Evolutionary conservation across 768 basidiomycete genomes (phyloP).

Genomic region (Austroboletus festivus): DNA sequence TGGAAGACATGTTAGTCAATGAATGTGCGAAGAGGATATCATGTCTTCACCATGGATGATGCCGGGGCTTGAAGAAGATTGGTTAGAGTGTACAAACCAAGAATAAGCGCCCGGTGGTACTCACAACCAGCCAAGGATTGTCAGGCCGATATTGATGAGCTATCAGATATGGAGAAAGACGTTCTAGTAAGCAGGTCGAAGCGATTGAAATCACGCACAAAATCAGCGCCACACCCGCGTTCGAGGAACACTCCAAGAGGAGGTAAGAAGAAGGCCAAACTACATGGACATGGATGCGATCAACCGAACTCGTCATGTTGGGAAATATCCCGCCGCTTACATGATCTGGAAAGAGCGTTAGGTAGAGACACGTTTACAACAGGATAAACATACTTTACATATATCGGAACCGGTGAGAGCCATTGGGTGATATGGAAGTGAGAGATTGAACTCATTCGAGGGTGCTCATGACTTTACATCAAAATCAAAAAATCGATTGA

Average conservation of each 20-base stretch:
- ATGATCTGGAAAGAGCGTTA: conserved; percentile 39
- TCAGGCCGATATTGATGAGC: conserved; percentile 75
- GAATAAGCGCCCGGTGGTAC: conserved; percentile 29
- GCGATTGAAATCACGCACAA: conserved; percentile 52
- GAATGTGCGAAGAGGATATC: background rate
- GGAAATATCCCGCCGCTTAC: conserved; percentile 22
- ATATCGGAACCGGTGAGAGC: conserved; percentile 72
- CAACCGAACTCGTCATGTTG: conserved; percentile 4
- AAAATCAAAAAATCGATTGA: background rate
- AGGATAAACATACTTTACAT: conserved; percentile 56
- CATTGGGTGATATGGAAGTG: conserved; percentile 40
- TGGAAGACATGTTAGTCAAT: conserved; percentile 11
- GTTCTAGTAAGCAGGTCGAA: background rate
- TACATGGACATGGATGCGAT: conserved; percentile 24
- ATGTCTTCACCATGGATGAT: conserved; percentile 58
- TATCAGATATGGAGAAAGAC: conserved; percentile 20
- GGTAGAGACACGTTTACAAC: background rate
- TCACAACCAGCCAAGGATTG: conserved; percentile 77
- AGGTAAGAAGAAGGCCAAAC: conserved; percentile 69
- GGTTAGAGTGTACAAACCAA: too few relatives aligned
- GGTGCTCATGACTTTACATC: conserved; percentile 8
- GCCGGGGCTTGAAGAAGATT: conserved; percentile 57
- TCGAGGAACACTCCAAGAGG: conserved; percentile 89
- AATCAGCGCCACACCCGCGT: conserved; percentile 75
- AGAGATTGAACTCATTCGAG: background rate